phyloP scores from a whole-genome alignment of 192 early-diverging fungal species.

The Coemansia sp. region DNA sequence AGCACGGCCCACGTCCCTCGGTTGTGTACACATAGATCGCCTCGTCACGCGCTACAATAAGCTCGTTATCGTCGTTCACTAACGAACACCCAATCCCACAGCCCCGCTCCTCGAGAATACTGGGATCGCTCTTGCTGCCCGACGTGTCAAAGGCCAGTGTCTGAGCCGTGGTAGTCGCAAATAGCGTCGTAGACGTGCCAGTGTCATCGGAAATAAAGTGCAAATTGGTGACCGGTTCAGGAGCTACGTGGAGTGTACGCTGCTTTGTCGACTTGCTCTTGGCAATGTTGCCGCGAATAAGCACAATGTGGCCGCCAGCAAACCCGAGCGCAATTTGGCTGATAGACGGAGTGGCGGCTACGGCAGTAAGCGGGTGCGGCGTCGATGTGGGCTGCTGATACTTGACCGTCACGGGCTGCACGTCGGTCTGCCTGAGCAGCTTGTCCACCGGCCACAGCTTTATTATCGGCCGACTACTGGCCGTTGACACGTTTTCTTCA shows the following conservation, averaged over 20 bases:
- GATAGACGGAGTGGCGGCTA: constrained; percentile 61
- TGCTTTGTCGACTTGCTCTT: constrained; percentile 78
- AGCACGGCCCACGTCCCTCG: constrained; percentile 91
- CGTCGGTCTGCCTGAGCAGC: constrained; percentile 41
- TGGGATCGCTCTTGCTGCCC: constrained; percentile 32
- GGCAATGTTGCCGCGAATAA: constrained; percentile 81
- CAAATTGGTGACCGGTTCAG: constrained; percentile 83
- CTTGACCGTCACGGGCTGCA: constrained; percentile 40
- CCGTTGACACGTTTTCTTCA: constrained; percentile 46
- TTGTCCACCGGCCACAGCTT: constrained; percentile 54
- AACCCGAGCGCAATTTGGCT: constrained; percentile 92
- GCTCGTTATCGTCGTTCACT: constrained; percentile 73
- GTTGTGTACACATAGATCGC: constrained; percentile 90
- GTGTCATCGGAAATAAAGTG: constrained; percentile 24
- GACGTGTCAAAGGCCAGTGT: constrained; percentile 54
- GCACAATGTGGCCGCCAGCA: constrained; percentile 87
- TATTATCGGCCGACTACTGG: constrained; percentile 29
- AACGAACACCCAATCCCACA: constrained; percentile 75
- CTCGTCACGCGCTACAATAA: constrained; percentile 87
- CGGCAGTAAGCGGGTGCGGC: constrained; percentile 53
- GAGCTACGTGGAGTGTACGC: constrained; percentile 80
- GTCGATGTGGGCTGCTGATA: constrained; percentile 38
- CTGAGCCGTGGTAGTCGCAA: constrained; percentile 41
- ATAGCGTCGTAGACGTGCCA: constrained; percentile 29
- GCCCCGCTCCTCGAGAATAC: constrained; percentile 81